Percentiles rank a stretch among this genome's conserved stretches.
phyloP scores from a whole-genome alignment of 1,139 yeast genomes.

The Geotrichum restrictum region DNA sequence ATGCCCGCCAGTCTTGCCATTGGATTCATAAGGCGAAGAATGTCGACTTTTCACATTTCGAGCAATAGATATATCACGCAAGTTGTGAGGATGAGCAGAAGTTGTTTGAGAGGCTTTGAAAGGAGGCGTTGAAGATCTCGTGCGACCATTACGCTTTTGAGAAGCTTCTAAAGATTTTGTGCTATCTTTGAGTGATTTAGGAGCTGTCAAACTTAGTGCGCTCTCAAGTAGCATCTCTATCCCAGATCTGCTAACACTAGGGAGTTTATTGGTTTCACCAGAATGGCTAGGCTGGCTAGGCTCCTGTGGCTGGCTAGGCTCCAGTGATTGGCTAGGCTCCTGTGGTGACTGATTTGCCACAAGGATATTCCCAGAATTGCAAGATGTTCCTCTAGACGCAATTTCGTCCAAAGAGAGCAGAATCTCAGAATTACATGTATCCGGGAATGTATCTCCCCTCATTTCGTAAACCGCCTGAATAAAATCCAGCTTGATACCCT shows the following conservation, averaged over 20 bases:
- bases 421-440: conserved; percentile 31
- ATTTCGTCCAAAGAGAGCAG: conserved; percentile 37
- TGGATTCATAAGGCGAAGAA: not conserved
- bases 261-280: conserved; percentile 29
- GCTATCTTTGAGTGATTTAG: not conserved
- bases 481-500: conserved; percentile 71
- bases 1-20: not conserved
- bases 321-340: too few relatives aligned
- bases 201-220: conserved; percentile 26
- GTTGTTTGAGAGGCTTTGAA: too few relatives aligned
- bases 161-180: too few relatives aligned
- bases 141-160: too few relatives aligned
- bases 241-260: conserved; percentile 31
- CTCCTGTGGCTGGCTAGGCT: too few relatives aligned
- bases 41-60: not conserved
- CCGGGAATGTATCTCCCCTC: conserved; percentile 29
- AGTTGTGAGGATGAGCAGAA: too few relatives aligned
- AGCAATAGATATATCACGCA: too few relatives aligned
- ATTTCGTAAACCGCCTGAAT: conserved; percentile 41
- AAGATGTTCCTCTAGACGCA: conserved; percentile 29
- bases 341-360: too few relatives aligned
- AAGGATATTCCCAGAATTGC: too few relatives aligned
- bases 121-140: too few relatives aligned
- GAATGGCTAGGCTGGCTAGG: conserved; percentile 22
- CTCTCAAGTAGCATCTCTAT: conserved; percentile 43